Percentiles rank a stretch among this genome's conserved stretches.
Conservation (phyloP, 192 early-diverging fungal species). For the Backusella australiensis region DNA sequence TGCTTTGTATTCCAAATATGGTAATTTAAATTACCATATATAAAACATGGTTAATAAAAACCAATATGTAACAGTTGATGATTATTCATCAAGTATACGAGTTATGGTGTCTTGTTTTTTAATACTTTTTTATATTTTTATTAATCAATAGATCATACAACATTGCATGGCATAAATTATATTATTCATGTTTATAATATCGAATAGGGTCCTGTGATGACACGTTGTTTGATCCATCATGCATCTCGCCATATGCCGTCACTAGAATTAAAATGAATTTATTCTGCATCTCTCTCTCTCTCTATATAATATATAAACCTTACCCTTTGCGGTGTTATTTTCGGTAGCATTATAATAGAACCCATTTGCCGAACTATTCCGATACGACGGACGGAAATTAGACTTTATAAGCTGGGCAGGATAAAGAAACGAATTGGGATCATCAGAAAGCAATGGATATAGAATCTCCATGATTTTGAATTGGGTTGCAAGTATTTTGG, state of each 20-base stretch:
- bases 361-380: not conserved
- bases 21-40: too few species aligned
- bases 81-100: not conserved
- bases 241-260: not conserved
- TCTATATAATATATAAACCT: not conserved
- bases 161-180: conserved; percentile 1
- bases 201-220: not conserved
- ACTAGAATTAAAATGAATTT: not conserved
- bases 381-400: not conserved
- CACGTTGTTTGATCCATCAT: not conserved
- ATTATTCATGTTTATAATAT: not conserved
- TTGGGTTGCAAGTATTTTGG: conserved; percentile 62
- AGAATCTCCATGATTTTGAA: conserved; percentile 69
- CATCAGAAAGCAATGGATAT: conserved; percentile 71
- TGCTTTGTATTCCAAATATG: too few species aligned
- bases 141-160: not conserved
- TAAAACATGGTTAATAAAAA: too few species aligned
- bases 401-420: not conserved
- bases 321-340: not conserved
- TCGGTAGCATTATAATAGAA: not conserved
- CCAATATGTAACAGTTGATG: too few species aligned
- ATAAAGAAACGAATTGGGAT: conserved; percentile 66
- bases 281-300: not conserved
- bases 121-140: not conserved
- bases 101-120: not conserved